These are phyloP conservation scores for Colletotrichum brevisporum DNA, from an alignment of 2,329 filamentous ascomycete genomes.

Conservation along the genomic window DNA sequence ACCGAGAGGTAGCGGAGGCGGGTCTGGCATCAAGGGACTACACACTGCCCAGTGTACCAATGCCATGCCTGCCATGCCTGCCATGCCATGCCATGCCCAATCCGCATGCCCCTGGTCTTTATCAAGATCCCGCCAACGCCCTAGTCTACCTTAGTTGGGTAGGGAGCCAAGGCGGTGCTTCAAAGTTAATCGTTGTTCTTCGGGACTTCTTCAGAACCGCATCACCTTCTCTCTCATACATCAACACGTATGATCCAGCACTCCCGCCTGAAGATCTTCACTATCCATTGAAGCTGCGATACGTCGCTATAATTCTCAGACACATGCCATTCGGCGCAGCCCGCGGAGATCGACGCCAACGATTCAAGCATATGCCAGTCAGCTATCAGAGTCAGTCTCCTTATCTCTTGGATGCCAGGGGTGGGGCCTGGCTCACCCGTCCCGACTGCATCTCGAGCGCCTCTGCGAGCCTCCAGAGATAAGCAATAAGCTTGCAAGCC, in stretches of 20 bases:
- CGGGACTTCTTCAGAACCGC: background rate
- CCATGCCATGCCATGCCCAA: slow-evolving; percentile 20
- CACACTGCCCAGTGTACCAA: no score
- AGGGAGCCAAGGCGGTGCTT: slow-evolving; percentile 27
- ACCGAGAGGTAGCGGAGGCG: slow-evolving; percentile 1
- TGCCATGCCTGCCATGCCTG: no score
- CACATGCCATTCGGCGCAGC: slow-evolving; percentile 9
- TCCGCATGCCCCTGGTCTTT: slow-evolving; percentile 16
- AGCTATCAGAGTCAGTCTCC: slow-evolving; percentile 28
- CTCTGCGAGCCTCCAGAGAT: slow-evolving; percentile 34
- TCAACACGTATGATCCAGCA: background rate
- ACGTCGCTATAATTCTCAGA: slow-evolving; percentile 1
- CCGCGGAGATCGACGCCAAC: slow-evolving; percentile 35
- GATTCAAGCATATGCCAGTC: slow-evolving; percentile 32
- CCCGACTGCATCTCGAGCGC: slow-evolving; percentile 36
- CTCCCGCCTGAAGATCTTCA: background rate
- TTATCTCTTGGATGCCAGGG: slow-evolving; percentile 41
- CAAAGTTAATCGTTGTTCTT: slow-evolving; percentile 15
- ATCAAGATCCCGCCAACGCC: slow-evolving; percentile 1
- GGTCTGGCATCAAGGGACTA: slow-evolving; percentile 14
- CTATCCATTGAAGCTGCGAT: background rate
- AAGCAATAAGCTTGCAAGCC: slow-evolving; percentile 39
- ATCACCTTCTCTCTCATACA: background rate
- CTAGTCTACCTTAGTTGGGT: slow-evolving; percentile 1
- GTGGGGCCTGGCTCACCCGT: slow-evolving; percentile 37